These are phyloP conservation scores for Botrytis cinerea DNA, from an alignment of 2,329 filamentous ascomycete genomes.

Conservation along the genomic window DNA sequence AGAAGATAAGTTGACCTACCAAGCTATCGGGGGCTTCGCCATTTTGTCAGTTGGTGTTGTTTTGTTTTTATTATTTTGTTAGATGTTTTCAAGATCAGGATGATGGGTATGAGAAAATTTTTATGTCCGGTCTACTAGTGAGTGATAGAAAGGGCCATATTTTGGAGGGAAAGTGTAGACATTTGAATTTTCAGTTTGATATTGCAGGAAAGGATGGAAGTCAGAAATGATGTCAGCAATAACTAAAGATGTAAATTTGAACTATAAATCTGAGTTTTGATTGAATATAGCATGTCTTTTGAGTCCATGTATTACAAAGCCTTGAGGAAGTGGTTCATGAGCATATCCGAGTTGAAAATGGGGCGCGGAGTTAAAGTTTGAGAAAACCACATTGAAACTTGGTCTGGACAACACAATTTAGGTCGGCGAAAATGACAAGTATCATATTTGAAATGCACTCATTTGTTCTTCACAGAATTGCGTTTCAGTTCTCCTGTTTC, in stretches of 20 bases:
- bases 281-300: neutral
- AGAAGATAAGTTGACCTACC: neutral
- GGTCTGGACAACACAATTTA: neutral
- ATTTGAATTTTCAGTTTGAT: neutral
- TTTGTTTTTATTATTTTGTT: neutral
- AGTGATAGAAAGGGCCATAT: neutral
- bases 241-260: fast-evolving
- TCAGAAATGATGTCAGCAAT: neutral
- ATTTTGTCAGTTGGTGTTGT: neutral
- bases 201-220: neutral
- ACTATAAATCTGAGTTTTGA: fast-evolving
- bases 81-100: no score
- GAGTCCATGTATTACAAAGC: neutral
- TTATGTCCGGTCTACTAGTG: neutral
- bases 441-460: neutral
- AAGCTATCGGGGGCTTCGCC: neutral
- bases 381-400: neutral
- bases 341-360: neutral
- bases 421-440: neutral
- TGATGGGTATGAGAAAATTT: neutral
- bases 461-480: neutral
- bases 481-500: neutral
- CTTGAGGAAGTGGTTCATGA: neutral
- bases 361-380: neutral
- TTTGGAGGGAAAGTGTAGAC: neutral